These are phyloP conservation scores for Poa pratensis DNA, from an alignment of 176 grass and related monocot species.

Conservation along the genomic window DNA sequence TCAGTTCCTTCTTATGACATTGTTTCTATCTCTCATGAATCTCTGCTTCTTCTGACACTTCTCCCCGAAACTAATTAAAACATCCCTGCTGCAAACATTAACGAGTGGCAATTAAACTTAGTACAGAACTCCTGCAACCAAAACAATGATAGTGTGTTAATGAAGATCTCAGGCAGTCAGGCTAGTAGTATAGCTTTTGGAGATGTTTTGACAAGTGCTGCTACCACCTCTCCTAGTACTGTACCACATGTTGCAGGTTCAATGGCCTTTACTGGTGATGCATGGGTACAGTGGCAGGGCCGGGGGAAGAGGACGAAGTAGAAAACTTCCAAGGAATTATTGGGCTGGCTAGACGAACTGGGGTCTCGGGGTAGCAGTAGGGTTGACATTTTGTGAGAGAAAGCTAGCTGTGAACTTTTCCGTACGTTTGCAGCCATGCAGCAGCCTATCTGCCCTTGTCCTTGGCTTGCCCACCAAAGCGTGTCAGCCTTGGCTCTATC, in stretches of 20 bases:
- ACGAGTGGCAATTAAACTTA: background rate
- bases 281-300: conserved; percentile 28
- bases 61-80: background rate
- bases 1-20: background rate
- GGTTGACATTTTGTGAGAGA: conserved; percentile 55
- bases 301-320: conserved; percentile 36
- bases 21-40: background rate
- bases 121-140: background rate
- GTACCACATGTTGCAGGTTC: conserved; percentile 33
- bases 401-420: conserved; percentile 43
- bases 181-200: background rate
- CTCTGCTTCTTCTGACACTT: conserved; percentile 5
- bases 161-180: background rate
- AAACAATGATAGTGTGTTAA: background rate
- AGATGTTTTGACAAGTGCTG: conserved; percentile 30
- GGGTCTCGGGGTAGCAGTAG: background rate
- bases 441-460: conserved; percentile 33
- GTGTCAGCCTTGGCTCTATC: conserved; percentile 22
- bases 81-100: background rate
- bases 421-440: conserved; percentile 31
- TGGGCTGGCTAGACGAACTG: conserved; percentile 28
- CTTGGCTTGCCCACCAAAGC: conserved; percentile 42
- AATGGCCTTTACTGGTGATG: conserved; percentile 20
- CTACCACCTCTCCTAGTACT: conserved; percentile 24
- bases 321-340: conserved; percentile 46